phyloP scores from a whole-genome alignment of 345 rosid species.

The Heritiera littoralis region DNA sequence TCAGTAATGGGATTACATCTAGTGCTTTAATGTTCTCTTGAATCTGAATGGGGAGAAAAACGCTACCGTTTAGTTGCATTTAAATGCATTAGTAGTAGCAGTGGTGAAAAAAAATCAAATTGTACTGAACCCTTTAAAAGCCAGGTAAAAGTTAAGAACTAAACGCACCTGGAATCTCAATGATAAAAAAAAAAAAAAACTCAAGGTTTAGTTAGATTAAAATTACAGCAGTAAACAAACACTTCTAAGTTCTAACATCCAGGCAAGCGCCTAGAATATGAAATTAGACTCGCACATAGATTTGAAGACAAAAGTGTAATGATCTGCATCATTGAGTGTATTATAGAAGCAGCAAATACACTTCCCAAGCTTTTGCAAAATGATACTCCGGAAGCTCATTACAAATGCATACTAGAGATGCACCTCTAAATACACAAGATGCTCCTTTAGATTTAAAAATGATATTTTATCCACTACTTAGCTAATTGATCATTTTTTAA shows the following conservation, averaged over 20 bases:
- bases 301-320: neutral
- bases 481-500: too few species aligned
- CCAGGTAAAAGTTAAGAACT: neutral
- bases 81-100: neutral
- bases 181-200: neutral
- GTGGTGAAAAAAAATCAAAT: neutral
- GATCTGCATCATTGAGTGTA: neutral
- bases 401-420: too few species aligned
- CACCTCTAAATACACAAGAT: too few species aligned
- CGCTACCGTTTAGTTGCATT: neutral
- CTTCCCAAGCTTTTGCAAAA: too few species aligned
- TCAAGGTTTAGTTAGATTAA: neutral
- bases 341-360: neutral
- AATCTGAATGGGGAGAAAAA: slow-evolving; percentile 45
- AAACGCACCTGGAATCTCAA: neutral
- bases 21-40: slow-evolving; percentile 98
- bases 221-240: neutral
- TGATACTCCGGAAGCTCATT: too few species aligned
- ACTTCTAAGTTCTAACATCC: neutral
- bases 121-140: neutral
- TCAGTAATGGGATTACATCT: slow-evolving; percentile 77
- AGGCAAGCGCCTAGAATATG: neutral
- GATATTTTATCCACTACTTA: too few species aligned
- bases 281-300: neutral
- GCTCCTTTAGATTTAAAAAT: too few species aligned